A percentile compares a stretch with the other conserved stretches of the same genome.
Conservation (phyloP, 441 rosid species). For the Populus hybrid region DNA sequence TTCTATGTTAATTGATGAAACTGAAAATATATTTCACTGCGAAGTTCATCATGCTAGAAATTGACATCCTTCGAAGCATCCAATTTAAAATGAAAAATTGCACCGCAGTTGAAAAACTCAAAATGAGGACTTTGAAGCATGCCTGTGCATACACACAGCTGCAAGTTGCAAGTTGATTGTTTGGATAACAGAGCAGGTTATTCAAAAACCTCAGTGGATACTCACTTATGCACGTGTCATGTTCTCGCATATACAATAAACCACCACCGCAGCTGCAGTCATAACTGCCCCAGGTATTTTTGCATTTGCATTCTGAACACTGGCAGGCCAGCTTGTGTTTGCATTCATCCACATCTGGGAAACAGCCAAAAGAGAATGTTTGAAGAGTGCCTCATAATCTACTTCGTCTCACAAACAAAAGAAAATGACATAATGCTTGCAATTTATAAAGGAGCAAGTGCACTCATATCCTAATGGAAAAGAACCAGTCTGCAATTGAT, state of each 20-base stretch:
- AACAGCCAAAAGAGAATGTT: not conserved
- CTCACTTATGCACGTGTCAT: conserved; percentile 83
- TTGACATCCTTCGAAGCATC: too few species aligned
- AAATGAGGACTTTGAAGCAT: not conserved
- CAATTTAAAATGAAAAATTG: not conserved
- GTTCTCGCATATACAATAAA: conserved; percentile 76
- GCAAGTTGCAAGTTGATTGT: not conserved
- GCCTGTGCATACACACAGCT: not conserved
- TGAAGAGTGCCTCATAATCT: not conserved
- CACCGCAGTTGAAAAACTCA: too few species aligned
- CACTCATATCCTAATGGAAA: not conserved
- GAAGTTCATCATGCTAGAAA: not conserved
- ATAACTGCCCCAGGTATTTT: conserved; percentile 38
- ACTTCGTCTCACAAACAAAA: not conserved
- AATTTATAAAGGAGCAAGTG: not conserved
- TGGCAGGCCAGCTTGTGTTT: conserved; percentile 73
- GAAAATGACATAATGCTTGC: not conserved
- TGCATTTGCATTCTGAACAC: conserved; percentile 81
- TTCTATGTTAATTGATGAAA: not conserved
- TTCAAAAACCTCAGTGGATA: not conserved
- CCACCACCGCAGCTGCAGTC: conserved; percentile 69
- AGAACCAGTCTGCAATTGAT: not conserved
- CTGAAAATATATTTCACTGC: not conserved
- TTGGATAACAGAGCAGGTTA: not conserved
- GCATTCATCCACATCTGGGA: conserved; percentile 88